Evolutionary conservation across 805 yeast species (phyloP).

Genomic region (Candida xyloterini): DNA sequence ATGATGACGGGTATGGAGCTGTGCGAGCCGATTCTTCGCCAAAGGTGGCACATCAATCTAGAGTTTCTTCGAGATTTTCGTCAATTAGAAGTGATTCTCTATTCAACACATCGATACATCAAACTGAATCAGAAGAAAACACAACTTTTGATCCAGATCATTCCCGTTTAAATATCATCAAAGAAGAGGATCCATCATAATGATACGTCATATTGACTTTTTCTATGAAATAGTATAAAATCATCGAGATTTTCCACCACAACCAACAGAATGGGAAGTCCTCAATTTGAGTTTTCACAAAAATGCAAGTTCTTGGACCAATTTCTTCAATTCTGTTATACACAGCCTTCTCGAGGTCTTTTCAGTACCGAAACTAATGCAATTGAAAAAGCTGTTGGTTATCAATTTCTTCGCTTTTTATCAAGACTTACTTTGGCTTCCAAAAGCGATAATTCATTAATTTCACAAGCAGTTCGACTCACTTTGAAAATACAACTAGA

Average conservation of each 20-base stretch:
- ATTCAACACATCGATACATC: constrained; percentile 5
- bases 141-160: constrained; percentile 12
- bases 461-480: not conserved
- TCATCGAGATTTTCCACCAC: not conserved
- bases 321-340: constrained; percentile 6
- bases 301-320: constrained; percentile 5
- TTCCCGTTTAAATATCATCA: constrained; percentile 12
- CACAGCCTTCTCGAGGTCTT: not conserved
- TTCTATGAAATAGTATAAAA: not conserved
- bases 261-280: not conserved
- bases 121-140: constrained; percentile 4
- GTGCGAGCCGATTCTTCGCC: constrained; percentile 12
- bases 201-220: constrained; percentile 1
- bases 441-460: not conserved
- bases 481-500: constrained; percentile 2
- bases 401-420: constrained; percentile 11
- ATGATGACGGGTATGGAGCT: constrained; percentile 24
- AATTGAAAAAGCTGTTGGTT: constrained; percentile 7
- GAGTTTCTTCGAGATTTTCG: constrained; percentile 8
- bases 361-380: constrained; percentile 1
- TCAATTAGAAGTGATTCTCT: constrained; percentile 17
- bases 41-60: not conserved
- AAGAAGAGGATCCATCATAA: constrained; percentile 12
- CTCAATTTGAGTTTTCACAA: not conserved
- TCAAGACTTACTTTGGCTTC: constrained; percentile 2